Evolutionary conservation across 495 filamentous ascomycete species (phyloP).

Genomic region (Podospora anserina): DNA sequence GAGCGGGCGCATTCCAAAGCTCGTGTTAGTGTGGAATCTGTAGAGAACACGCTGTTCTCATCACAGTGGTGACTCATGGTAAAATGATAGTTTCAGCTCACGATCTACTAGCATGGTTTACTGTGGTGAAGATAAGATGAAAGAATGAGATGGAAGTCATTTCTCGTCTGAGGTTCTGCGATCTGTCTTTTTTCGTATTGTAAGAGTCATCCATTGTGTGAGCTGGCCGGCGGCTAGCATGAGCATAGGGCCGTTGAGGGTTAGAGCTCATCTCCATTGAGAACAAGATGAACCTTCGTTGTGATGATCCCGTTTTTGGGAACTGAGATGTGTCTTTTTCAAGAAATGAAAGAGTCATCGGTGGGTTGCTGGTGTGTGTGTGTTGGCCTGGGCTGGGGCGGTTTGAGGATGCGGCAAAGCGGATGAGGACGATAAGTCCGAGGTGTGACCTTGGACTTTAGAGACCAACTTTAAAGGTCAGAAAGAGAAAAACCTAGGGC

Average conservation of each 20-base stretch:
- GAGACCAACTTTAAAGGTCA: neutral
- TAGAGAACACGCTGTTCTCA: neutral
- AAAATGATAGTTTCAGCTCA: neutral
- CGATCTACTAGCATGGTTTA: neutral
- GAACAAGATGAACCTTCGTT: neutral
- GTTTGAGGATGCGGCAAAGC: neutral
- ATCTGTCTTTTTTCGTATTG: neutral
- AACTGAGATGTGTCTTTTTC: neutral
- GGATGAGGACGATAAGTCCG: neutral
- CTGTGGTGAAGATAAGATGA: neutral
- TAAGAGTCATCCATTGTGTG: neutral
- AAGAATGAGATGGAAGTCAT: neutral
- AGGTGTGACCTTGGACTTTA: neutral
- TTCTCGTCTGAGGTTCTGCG: neutral
- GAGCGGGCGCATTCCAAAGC: neutral
- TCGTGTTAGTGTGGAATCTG: neutral
- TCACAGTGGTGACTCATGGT: neutral
- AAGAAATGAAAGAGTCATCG: neutral
- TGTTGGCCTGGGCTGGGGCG: neutral
- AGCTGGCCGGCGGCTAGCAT: neutral
- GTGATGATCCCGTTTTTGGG: neutral
- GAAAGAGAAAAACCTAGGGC: neutral
- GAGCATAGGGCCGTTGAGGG: neutral
- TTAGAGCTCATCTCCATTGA: neutral
- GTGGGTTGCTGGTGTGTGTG: neutral